Evolutionary conservation across 2,329 filamentous ascomycete species (phyloP).

Genomic region (Verticillium nonalfalfae): DNA sequence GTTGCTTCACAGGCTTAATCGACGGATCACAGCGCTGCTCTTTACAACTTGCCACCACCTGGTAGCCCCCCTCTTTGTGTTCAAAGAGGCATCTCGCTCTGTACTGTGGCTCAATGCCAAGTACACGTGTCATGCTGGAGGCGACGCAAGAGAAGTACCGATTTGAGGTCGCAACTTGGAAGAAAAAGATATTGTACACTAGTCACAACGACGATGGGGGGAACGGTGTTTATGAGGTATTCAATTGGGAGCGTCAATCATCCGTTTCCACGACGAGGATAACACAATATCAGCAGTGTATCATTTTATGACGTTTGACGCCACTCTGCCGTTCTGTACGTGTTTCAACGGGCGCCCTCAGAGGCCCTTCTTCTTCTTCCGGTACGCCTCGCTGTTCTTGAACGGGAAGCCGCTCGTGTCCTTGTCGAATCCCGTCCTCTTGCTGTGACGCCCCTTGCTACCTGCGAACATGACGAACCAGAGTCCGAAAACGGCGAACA

Average conservation of each 20-base stretch:
- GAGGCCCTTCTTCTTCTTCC: constrained; percentile 29
- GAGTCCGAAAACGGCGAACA: constrained; percentile 49
- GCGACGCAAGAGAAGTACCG: not conserved
- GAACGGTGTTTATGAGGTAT: not conserved
- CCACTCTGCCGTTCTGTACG: not conserved
- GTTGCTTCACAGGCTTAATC: not conserved
- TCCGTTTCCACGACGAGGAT: not conserved
- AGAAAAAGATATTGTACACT: not conserved
- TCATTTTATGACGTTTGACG: not conserved
- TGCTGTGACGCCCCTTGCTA: constrained; percentile 28
- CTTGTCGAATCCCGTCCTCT: constrained; percentile 28
- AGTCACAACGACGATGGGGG: not conserved
- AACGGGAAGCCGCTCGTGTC: constrained; percentile 32
- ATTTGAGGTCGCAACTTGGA: not conserved
- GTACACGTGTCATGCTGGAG: not conserved
- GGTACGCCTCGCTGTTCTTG: constrained; percentile 28
- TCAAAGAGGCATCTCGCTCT: not conserved
- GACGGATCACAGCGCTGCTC: not conserved
- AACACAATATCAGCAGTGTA: not conserved
- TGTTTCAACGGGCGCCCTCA: constrained; percentile 6
- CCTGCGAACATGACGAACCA: constrained; percentile 29
- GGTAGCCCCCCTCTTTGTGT: not conserved
- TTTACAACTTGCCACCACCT: not conserved
- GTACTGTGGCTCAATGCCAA: too few species aligned
- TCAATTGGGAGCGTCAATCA: not conserved